Evolutionary conservation across 1,284 basidiomycete species (phyloP).

Genomic region (Erythrobasidium hasegawianum): DNA sequence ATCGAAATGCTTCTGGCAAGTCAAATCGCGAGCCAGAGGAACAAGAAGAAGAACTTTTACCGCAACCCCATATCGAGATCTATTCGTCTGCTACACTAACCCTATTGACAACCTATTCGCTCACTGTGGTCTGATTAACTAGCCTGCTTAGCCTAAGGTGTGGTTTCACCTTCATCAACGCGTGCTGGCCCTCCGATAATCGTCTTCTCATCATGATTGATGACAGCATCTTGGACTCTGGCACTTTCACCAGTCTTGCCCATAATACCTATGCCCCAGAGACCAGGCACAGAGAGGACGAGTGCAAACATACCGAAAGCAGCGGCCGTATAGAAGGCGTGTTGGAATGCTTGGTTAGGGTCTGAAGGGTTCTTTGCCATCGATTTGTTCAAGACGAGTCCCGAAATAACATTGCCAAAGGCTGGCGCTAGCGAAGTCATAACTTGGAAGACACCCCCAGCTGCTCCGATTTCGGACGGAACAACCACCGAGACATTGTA

Average conservation of each 20-base stretch:
- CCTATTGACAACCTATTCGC: no score
- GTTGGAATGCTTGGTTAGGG: conserved; percentile 11
- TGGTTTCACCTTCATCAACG: no score
- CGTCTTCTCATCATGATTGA: conserved; percentile 25
- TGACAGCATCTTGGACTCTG: conserved; percentile 21
- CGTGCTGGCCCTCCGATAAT: conserved; percentile 7
- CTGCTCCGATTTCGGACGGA: conserved; percentile 24
- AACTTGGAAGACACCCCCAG: conserved; percentile 33
- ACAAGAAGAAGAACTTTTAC: no score
- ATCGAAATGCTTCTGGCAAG: no score
- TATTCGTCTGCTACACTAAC: no score
- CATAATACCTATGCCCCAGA: conserved; percentile 26
- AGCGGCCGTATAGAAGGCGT: conserved; percentile 21
- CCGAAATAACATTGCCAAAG: conserved; percentile 19
- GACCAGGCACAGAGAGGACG: conserved; percentile 18
- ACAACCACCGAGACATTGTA: conserved; percentile 31
- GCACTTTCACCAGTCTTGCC: conserved; percentile 27
- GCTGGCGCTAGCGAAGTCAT: conserved; percentile 30
- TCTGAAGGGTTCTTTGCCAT: conserved; percentile 16
- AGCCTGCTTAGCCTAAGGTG: no score
- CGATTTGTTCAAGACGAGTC: conserved; percentile 12
- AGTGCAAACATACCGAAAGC: conserved; percentile 23
- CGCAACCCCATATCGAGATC: no score
- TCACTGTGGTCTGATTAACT: no score
- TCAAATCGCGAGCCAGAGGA: no score